Evolutionary conservation across 192 early-diverging fungal genomes (phyloP).

Genomic region (Dissophora globulifera): DNA sequence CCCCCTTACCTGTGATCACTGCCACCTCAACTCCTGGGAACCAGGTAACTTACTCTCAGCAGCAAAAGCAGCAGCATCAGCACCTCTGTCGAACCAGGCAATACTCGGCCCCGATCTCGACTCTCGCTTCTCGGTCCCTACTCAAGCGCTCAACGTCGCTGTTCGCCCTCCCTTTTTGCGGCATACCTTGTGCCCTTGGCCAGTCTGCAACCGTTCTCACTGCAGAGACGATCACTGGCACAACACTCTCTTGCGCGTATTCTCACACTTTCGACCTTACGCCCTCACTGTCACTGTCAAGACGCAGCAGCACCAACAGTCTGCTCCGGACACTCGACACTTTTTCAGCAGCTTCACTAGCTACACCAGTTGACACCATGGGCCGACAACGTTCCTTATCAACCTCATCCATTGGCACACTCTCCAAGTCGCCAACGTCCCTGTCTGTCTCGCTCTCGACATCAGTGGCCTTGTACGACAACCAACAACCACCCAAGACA

Average conservation of each 20-base stretch:
- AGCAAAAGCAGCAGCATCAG: too few species aligned
- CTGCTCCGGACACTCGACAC: conserved; percentile 23
- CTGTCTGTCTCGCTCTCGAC: conserved; percentile 21
- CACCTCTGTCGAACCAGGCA: neutral
- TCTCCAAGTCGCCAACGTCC: conserved; percentile 21
- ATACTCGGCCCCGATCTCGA: conserved; percentile 1
- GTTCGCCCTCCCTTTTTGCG: conserved; percentile 2
- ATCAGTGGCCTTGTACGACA: conserved; percentile 21
- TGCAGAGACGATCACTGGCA: conserved; percentile 25
- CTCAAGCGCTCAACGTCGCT: conserved; percentile 8
- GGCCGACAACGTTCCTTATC: conserved; percentile 38
- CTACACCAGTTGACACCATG: conserved; percentile 4
- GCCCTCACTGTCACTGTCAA: neutral
- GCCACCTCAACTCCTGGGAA: too few species aligned
- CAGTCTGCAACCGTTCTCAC: conserved; percentile 1
- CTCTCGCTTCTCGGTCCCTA: neutral
- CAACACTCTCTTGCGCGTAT: conserved; percentile 29
- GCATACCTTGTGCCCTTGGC: conserved; percentile 1
- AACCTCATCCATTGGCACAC: conserved; percentile 20
- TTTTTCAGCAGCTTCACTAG: conserved; percentile 8
- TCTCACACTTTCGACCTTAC: conserved; percentile 23
- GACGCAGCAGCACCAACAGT: neutral
- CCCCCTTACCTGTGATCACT: conserved; percentile 38
- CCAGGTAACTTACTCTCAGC: too few species aligned
- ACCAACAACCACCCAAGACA: conserved; percentile 28